phyloP scores from a whole-genome alignment of 768 basidiomycete species.

The Pleurotus tuoliensis region DNA sequence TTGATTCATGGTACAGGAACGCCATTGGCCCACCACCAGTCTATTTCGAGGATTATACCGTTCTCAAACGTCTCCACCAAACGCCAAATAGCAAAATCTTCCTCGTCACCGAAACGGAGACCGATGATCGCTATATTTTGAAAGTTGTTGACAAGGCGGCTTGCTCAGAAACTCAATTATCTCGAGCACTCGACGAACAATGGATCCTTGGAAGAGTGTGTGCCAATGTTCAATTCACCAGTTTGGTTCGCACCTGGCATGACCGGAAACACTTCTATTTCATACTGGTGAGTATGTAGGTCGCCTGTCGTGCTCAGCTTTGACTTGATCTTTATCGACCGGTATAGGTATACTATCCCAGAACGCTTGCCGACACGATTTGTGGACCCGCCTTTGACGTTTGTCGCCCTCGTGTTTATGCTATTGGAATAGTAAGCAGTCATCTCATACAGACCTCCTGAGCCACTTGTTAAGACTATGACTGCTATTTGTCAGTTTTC shows the following conservation, averaged over 20 bases:
- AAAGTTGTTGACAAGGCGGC: conserved; percentile 1
- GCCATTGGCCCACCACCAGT: neutral
- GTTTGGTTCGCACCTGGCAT: conserved; percentile 5
- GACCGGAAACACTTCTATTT: conserved; percentile 1
- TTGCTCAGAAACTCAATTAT: neutral
- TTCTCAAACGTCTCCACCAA: conserved; percentile 3
- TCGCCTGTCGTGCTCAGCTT: neutral
- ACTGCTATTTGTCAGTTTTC: neutral
- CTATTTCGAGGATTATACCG: neutral
- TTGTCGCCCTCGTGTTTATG: conserved; percentile 1
- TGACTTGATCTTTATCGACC: neutral
- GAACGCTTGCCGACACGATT: neutral
- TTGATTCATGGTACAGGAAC: no score
- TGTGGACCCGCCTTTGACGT: neutral
- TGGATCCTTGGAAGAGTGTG: neutral
- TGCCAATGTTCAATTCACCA: neutral
- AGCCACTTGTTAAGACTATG: neutral
- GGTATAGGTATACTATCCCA: neutral
- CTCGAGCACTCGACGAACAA: neutral
- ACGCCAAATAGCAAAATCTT: neutral
- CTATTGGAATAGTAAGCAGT: neutral
- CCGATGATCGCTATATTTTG: neutral
- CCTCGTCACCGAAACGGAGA: neutral
- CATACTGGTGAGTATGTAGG: neutral
- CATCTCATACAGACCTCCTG: neutral